Percentiles rank a stretch among this genome's conserved stretches.
phyloP scores from a whole-genome alignment of 331 rosid species.

The Spiraea crenata region DNA sequence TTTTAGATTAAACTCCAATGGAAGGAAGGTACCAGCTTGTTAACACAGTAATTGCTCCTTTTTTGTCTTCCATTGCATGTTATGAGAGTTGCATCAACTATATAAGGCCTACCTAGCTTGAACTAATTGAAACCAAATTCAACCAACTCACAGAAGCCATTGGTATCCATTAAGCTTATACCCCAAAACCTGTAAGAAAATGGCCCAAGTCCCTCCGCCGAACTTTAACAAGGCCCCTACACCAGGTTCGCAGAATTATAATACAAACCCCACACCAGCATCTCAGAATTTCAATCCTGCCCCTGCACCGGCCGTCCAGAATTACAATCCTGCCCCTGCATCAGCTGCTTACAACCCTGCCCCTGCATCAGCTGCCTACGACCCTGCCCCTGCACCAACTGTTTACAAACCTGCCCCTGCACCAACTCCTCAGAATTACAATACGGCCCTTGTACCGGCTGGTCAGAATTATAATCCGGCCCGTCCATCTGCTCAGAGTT shows the following conservation, averaged over 20 bases:
- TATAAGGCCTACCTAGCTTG: conserved; percentile 23
- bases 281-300: background rate
- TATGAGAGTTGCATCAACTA: conserved; percentile 6
- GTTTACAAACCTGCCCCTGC: background rate
- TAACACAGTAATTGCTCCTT: conserved; percentile 1
- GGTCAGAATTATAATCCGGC: no score
- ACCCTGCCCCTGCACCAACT: background rate
- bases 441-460: no score
- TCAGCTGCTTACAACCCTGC: background rate
- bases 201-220: conserved; percentile 20
- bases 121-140: background rate
- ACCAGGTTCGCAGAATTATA: background rate
- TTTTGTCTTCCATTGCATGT: background rate
- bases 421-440: background rate
- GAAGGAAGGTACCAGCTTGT: conserved; percentile 39
- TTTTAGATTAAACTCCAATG: conserved; percentile 23
- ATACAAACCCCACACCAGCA: background rate
- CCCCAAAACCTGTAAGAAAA: background rate
- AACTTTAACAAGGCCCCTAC: background rate
- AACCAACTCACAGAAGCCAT: conserved; percentile 2
- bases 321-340: background rate
- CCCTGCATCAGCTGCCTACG: background rate
- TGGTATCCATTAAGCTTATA: background rate
- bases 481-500: no score
- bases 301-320: background rate